Conservation (phyloP, 495 filamentous ascomycete genomes). For the Podospora pseudoanserina region DNA sequence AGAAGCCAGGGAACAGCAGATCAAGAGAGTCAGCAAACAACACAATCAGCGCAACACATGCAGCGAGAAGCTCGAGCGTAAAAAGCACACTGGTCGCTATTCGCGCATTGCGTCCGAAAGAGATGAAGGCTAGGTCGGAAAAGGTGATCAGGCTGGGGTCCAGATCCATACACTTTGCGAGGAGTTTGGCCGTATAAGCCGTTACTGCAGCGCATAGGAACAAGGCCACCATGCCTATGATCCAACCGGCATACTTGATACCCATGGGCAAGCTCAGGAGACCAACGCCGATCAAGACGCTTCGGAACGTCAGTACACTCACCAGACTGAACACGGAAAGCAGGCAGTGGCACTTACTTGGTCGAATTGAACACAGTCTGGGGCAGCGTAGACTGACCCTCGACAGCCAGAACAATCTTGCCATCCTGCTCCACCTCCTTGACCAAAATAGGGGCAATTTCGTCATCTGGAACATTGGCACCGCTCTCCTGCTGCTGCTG, state of each 20-base stretch:
- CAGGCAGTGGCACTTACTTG: conserved; percentile 47
- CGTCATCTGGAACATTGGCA: conserved; percentile 51
- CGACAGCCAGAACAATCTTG: conserved; percentile 71
- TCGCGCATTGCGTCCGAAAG: conserved; percentile 80
- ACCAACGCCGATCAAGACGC: conserved; percentile 85
- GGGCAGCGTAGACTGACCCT: conserved; percentile 88
- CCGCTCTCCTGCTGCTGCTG: conserved; percentile 61
- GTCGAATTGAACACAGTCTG: conserved; percentile 97
- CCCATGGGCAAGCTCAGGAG: conserved; percentile 85
- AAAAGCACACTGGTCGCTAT: conserved; percentile 81
- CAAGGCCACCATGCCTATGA: conserved; percentile 76
- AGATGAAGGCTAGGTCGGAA: conserved; percentile 88
- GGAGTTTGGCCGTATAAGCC: conserved; percentile 78
- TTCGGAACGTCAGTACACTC: conserved; percentile 13
- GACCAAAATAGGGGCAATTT: conserved; percentile 74
- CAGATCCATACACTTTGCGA: conserved; percentile 86
- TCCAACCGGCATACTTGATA: conserved; percentile 86
- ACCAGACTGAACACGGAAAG: neutral
- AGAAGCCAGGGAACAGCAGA: conserved; percentile 64
- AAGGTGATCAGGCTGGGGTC: conserved; percentile 75
- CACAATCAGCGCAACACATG: conserved; percentile 87
- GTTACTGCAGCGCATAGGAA: conserved; percentile 69
- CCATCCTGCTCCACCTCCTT: conserved; percentile 89
- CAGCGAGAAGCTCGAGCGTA: conserved; percentile 79
- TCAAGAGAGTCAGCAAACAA: conserved; percentile 90